Conservation (phyloP, 352 stramenopile species). For the Phytopythium mirpurense region DNA sequence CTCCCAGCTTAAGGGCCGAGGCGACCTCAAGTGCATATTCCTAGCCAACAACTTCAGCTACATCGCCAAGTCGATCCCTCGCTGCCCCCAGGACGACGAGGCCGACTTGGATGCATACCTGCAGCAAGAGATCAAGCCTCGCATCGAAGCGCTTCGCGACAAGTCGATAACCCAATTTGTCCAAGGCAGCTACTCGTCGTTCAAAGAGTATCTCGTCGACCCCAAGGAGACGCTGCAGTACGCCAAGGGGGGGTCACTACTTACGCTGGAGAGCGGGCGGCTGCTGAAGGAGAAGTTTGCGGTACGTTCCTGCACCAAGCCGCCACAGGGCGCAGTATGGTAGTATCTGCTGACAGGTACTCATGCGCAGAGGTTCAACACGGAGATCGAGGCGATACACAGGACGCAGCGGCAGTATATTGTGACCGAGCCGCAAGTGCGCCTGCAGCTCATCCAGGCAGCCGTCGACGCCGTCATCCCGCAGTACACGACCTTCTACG, state of each 20-base stretch:
- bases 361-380: constrained; percentile 60
- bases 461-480: constrained; percentile 83
- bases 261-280: constrained; percentile 88
- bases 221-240: constrained; percentile 87
- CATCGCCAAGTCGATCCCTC: constrained; percentile 73
- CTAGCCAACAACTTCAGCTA: constrained; percentile 94
- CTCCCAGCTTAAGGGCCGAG: constrained; percentile 43
- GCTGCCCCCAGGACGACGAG: constrained; percentile 30
- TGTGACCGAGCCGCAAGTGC: constrained; percentile 81
- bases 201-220: constrained; percentile 62
- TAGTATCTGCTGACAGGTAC: neutral
- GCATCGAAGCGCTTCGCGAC: constrained; percentile 78
- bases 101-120: constrained; percentile 48
- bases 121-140: constrained; percentile 69
- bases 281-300: constrained; percentile 92
- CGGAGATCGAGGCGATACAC: constrained; percentile 61
- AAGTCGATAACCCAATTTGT: constrained; percentile 84
- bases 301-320: constrained; percentile 31
- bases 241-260: constrained; percentile 66
- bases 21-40: constrained; percentile 81
- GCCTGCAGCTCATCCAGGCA: constrained; percentile 80
- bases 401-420: constrained; percentile 70
- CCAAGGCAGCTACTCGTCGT: constrained; percentile 61
- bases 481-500: constrained; percentile 88
- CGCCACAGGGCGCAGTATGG: neutral